Conservation (phyloP, 2,329 filamentous ascomycete genomes). For the Kalmusia sp. region DNA sequence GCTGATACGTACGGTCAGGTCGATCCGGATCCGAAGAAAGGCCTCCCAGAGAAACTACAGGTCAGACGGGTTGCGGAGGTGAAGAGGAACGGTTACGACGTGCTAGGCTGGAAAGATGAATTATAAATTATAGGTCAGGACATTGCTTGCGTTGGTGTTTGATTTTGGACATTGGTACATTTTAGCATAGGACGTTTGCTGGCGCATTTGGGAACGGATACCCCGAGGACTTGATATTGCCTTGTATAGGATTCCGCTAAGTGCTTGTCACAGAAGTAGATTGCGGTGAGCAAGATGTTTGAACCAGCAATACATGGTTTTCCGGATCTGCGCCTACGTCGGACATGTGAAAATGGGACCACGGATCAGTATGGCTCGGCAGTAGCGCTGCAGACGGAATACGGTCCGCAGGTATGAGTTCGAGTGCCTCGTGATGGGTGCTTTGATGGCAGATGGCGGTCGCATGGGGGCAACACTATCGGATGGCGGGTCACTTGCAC, state of each 20-base stretch:
- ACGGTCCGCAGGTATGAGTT: too few relatives aligned
- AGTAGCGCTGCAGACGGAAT: not conserved
- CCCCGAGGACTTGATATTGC: too few relatives aligned
- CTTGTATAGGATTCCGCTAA: too few relatives aligned
- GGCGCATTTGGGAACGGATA: not conserved
- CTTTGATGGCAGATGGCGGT: not conserved
- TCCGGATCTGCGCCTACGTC: not conserved
- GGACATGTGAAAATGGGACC: not conserved
- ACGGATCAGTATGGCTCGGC: not conserved
- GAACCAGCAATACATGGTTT: not conserved
- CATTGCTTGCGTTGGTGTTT: not conserved
- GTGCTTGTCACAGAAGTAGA: too few relatives aligned
- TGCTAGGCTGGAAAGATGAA: constrained; percentile 11
- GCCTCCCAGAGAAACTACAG: constrained; percentile 5
- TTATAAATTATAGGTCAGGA: not conserved
- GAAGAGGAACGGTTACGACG: constrained; percentile 6
- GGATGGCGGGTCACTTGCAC: not conserved
- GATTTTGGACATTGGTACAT: not conserved
- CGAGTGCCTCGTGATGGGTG: not conserved
- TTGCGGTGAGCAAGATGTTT: not conserved
- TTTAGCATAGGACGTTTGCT: not conserved
- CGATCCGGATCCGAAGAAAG: not conserved
- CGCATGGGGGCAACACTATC: not conserved
- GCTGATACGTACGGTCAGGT: not conserved
- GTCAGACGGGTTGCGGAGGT: constrained; percentile 1